Conservation (phyloP, 345 rosid species). For the Salix caprea region DNA sequence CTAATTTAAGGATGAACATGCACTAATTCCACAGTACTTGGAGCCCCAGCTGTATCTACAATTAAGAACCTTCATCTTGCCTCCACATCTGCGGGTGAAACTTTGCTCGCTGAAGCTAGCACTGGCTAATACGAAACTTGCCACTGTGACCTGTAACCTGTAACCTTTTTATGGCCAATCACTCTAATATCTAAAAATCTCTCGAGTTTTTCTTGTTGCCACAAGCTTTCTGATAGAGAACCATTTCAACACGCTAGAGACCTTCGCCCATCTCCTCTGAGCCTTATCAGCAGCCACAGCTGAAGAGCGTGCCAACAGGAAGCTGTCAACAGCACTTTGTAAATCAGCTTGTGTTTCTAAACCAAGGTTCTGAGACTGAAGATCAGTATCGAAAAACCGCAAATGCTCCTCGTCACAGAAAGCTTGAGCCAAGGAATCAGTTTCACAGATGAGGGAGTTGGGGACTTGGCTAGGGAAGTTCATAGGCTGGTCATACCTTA, state of each 20-base stretch:
- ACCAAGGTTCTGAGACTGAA: conserved; percentile 36
- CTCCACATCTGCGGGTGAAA: conserved; percentile 23
- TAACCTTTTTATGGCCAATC: conserved; percentile 1
- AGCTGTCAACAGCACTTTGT: conserved; percentile 54
- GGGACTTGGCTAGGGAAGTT: conserved; percentile 43
- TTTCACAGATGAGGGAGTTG: conserved; percentile 46
- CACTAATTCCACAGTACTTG: neutral
- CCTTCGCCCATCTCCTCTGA: conserved; percentile 81
- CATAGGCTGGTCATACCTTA: conserved; percentile 48
- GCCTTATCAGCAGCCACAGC: conserved; percentile 45
- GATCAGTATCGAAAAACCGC: conserved; percentile 45
- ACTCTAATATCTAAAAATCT: conserved; percentile 32
- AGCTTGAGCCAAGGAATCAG: conserved; percentile 43
- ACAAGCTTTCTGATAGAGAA: conserved; percentile 55
- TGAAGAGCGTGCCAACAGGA: conserved; percentile 40
- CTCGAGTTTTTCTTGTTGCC: conserved; percentile 35
- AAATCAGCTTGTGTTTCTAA: conserved; percentile 57
- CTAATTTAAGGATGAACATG: neutral
- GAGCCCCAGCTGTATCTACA: conserved; percentile 9
- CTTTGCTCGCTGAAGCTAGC: conserved; percentile 13
- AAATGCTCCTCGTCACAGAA: conserved; percentile 74
- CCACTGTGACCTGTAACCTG: neutral
- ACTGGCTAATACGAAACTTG: neutral
- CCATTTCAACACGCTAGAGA: conserved; percentile 78
- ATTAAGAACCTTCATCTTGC: conserved; percentile 8